phyloP scores from a whole-genome alignment of 441 rosid species.

The Pelargonium fulgidum region DNA sequence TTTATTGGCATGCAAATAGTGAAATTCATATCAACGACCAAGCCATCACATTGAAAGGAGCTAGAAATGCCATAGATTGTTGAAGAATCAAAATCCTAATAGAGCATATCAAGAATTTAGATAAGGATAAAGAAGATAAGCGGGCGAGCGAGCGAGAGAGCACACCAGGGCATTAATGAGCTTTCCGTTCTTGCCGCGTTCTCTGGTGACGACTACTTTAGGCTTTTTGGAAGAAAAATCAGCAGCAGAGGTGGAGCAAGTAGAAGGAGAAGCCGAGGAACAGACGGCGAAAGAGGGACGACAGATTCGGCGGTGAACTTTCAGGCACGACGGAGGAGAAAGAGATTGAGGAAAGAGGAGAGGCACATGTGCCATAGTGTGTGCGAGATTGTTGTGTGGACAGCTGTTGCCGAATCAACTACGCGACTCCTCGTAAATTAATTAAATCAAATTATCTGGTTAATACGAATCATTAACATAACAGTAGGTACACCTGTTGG shows the following conservation, averaged over 20 bases:
- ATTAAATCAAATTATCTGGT: not conserved
- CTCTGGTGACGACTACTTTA: slow-evolving; percentile 3
- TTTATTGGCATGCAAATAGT: too few species aligned
- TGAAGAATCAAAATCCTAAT: not conserved
- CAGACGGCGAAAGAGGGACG: not conserved
- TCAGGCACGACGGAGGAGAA: not conserved
- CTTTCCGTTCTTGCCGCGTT: slow-evolving; percentile 6
- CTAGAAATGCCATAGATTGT: too few species aligned
- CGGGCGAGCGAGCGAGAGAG: not conserved
- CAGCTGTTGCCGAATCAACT: too few species aligned
- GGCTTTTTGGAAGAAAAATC: not conserved
- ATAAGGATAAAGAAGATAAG: not conserved
- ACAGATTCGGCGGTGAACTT: not conserved
- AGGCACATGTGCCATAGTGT: not conserved
- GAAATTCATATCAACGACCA: too few species aligned
- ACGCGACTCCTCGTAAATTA: not conserved
- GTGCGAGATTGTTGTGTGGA: too few species aligned
- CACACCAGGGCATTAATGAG: not conserved
- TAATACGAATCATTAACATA: too few species aligned
- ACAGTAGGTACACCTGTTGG: not conserved
- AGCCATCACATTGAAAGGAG: too few species aligned
- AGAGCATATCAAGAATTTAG: not conserved
- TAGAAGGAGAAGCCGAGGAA: too few species aligned
- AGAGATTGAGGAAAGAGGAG: not conserved
- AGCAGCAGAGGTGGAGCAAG: too few species aligned